Evolutionary conservation across 768 basidiomycete species (phyloP), one percentile per base, ranked within the genome.

Genomic region (Cubamyces sp.): DNA sequence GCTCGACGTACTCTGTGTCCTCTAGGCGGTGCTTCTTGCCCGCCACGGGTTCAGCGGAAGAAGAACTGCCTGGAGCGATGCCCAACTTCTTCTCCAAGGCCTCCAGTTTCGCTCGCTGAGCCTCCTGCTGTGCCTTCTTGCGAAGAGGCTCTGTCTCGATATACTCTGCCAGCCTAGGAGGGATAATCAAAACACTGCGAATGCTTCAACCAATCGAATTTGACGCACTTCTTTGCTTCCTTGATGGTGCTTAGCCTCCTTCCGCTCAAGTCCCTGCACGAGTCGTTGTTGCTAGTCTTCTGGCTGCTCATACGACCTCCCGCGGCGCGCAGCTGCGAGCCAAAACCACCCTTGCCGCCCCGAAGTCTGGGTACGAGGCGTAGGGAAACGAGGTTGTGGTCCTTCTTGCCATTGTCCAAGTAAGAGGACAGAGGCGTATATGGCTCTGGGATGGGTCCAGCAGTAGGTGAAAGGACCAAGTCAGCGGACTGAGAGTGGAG

Each of bases 291-390:
- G 74, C 82, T 95, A 23, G 94, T 94, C 80, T 94, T 94, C 78
- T 95, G 93, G 68, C 89, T 91, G 71, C 91, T 93, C 97, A 99
- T 99, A 34, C 96, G 85, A 14, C 97, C 96, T 66, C 97, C 97
- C 15, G 96, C 96, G 0, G 97, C 96, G 74, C 97, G 85, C 66
- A 99, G 81, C 78, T 98, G 95, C 18, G 91, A 92, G 3, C 97
- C 97, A 70, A 99, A 98, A 37, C 96, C 97, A 73, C 97, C 96
- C 76, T 98, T 99, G 19, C 97, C 97, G 51, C 96, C 96, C 3
- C 82, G 80, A 7, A 98, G 71, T 25, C 88, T 80, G 0, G 93
- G 89, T 1, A 83, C 77, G n/a, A 96, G 79, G 0, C 92, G 83
- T 1, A 98, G 78, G 2, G 82, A 80, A n/a, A 94, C 77, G 26